These are phyloP conservation scores for Eleusine indica DNA, from an alignment of 176 grass and related monocot genomes.

Conservation along the genomic window DNA sequence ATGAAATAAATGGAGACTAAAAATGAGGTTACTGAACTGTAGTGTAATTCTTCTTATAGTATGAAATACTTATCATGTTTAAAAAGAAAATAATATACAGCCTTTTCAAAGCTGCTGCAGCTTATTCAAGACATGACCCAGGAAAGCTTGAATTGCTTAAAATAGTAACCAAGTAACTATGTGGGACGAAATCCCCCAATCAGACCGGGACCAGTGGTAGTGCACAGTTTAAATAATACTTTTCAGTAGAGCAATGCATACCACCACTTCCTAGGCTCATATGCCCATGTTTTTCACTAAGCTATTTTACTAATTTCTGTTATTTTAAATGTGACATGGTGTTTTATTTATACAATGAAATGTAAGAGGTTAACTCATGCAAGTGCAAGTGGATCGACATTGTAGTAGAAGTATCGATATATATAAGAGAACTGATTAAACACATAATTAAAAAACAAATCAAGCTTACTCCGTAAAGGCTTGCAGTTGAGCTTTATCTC, in stretches of 20 bases:
- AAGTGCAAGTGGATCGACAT: not conserved
- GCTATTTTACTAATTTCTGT: not conserved
- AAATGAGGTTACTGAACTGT: not conserved
- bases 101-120: not conserved
- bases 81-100: not conserved
- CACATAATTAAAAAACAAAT: not conserved
- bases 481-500: conserved; percentile 39
- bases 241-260: not conserved
- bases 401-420: not conserved
- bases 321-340: not conserved
- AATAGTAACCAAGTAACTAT: not conserved
- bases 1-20: conserved; percentile 8
- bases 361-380: not conserved
- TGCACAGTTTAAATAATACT: not conserved
- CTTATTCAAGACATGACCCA: not conserved
- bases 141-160: not conserved
- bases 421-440: conserved; percentile 1
- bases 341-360: conserved; percentile 19
- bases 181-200: not conserved
- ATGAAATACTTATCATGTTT: not conserved
- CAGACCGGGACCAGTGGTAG: not conserved
- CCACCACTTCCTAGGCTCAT: not conserved
- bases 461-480: conserved; percentile 56
- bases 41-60: not conserved
- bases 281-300: not conserved